phyloP scores from a whole-genome alignment of 257 asterid genomes.

The Handroanthus guayacan region DNA sequence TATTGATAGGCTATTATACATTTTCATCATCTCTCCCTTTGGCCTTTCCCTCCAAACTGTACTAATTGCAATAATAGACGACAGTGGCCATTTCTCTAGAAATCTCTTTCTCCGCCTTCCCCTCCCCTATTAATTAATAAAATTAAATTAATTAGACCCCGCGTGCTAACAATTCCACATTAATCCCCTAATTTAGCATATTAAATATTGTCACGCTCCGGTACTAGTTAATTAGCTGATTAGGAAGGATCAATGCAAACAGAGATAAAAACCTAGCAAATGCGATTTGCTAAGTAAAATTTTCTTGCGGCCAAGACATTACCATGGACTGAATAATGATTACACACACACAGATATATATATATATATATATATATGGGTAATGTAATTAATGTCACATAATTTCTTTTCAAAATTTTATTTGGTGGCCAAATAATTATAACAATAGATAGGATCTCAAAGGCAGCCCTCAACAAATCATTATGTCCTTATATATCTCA shows the following conservation, averaged over 20 bases:
- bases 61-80: background rate
- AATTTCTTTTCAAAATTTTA: no score
- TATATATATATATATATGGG: no score
- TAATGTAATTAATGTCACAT: no score
- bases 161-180: background rate
- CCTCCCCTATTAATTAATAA: background rate
- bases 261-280: no score
- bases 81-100: background rate
- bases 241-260: no score
- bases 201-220: no score
- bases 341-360: no score
- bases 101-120: background rate
- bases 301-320: no score
- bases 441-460: background rate
- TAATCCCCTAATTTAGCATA: no score
- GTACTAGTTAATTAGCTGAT: no score
- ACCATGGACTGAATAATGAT: no score
- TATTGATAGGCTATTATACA: background rate
- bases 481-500: background rate
- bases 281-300: no score
- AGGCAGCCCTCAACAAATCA: background rate
- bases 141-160: background rate
- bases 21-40: background rate
- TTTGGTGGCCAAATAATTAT: background rate
- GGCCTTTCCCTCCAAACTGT: conserved; percentile 23